These are phyloP conservation scores for Dictyostelium discoideum DNA, from an alignment of 78 protist genomes.

Conservation along the genomic window dicty_2.7 NC_007091.3:2830001-2830500, in stretches of 20 bases:
- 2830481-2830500: no score
- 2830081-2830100: conserved; percentile 83
- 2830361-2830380: no score
- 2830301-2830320: neutral
- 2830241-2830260: neutral
- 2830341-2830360: neutral
- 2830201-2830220: neutral
- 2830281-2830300: neutral
- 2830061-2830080: conserved; percentile 51
- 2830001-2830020: conserved; percentile 58
- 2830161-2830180: conserved; percentile 23
- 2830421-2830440: no score
- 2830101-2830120: conserved; percentile 75
- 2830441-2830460: no score
- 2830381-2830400: no score
- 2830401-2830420: no score
- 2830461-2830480: no score
- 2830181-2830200: neutral
- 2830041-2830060: conserved; percentile 3
- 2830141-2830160: conserved; percentile 40
- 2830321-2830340: neutral
- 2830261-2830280: neutral
- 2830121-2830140: conserved; percentile 71
- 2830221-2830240: neutral
- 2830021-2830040: conserved; percentile 41